Evolutionary conservation across 2,329 filamentous ascomycete genomes (phyloP).

Genomic region (Apiospora pterosperma): DNA sequence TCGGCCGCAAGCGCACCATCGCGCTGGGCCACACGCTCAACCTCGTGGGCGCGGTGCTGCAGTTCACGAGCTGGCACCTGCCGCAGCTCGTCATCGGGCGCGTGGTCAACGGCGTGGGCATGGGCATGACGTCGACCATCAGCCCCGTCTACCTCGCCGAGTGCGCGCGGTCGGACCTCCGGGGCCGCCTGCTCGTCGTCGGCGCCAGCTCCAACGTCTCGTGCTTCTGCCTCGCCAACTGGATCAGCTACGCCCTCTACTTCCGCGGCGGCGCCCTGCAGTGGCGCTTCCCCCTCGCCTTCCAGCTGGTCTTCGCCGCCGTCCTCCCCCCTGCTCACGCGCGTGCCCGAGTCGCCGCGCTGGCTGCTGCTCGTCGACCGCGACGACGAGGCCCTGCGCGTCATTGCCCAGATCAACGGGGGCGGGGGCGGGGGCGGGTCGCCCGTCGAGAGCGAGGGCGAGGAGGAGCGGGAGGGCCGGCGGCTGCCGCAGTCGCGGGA

Average conservation of each 20-base stretch:
- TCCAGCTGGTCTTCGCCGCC: slow-evolving; percentile 36
- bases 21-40: slow-evolving; percentile 58
- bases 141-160: slow-evolving; percentile 25
- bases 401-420: slow-evolving; percentile 55
- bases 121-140: slow-evolving; percentile 27
- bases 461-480: not conserved
- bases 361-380: slow-evolving; percentile 52
- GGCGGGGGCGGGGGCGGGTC: not conserved
- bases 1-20: slow-evolving; percentile 68
- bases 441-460: slow-evolving; percentile 11
- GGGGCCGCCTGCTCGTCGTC: slow-evolving; percentile 22
- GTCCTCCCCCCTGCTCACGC: slow-evolving; percentile 25
- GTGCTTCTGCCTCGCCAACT: slow-evolving; percentile 43
- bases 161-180: slow-evolving; percentile 22
- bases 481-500: slow-evolving; percentile 5
- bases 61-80: slow-evolving; percentile 31
- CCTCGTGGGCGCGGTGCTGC: slow-evolving; percentile 59
- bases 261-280: slow-evolving; percentile 29
- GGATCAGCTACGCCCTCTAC: slow-evolving; percentile 41
- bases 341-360: slow-evolving; percentile 30
- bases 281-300: slow-evolving; percentile 32
- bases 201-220: slow-evolving; percentile 30
- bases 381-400: slow-evolving; percentile 36
- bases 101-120: slow-evolving; percentile 25
- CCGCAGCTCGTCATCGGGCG: slow-evolving; percentile 25